A percentile compares a stretch with the other conserved stretches of the same genome.
Evolutionary conservation across 768 basidiomycete genomes (phyloP).

Genomic region (Termitomyces sp.): DNA sequence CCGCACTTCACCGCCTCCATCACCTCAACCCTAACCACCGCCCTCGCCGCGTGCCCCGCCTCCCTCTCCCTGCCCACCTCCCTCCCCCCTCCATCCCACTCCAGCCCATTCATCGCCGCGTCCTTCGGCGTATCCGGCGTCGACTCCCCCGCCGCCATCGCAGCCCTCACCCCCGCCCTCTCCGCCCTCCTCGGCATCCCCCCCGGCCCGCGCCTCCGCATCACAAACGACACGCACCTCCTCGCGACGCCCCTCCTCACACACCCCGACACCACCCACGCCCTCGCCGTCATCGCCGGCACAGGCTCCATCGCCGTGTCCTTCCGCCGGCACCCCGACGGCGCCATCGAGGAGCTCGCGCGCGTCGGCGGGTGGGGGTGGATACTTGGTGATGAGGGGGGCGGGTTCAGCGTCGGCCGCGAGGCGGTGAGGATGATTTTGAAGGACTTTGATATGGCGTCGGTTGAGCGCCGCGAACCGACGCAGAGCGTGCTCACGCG

Average conservation of each 20-base stretch:
- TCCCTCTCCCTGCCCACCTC: slow-evolving; percentile 27
- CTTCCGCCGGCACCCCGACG: slow-evolving; percentile 39
- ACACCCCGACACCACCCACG: slow-evolving; percentile 52
- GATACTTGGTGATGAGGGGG: slow-evolving; percentile 82
- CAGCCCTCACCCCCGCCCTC: slow-evolving; percentile 47
- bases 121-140: slow-evolving; percentile 86
- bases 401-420: slow-evolving; percentile 75
- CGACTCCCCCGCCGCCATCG: slow-evolving; percentile 63
- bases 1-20: slow-evolving; percentile 56
- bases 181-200: slow-evolving; percentile 57
- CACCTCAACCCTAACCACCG: slow-evolving; percentile 42
- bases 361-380: slow-evolving; percentile 81
- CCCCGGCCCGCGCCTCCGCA: slow-evolving; percentile 44
- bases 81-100: slow-evolving; percentile 22
- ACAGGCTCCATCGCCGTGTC: slow-evolving; percentile 77
- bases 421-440: slow-evolving; percentile 70
- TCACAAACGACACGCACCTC: slow-evolving; percentile 83
- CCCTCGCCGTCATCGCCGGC: slow-evolving; percentile 72
- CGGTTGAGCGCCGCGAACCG: slow-evolving; percentile 27
- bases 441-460: slow-evolving; percentile 45
- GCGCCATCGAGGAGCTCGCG: slow-evolving; percentile 53
- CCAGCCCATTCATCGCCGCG: slow-evolving; percentile 52
- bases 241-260: slow-evolving; percentile 74
- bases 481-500: slow-evolving; percentile 36
- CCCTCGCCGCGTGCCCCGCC: slow-evolving; percentile 44